Evolutionary conservation across 805 yeast species (phyloP), one percentile per base, ranked within the genome.

Genomic region (Tetrapisispora fleetii): DNA sequence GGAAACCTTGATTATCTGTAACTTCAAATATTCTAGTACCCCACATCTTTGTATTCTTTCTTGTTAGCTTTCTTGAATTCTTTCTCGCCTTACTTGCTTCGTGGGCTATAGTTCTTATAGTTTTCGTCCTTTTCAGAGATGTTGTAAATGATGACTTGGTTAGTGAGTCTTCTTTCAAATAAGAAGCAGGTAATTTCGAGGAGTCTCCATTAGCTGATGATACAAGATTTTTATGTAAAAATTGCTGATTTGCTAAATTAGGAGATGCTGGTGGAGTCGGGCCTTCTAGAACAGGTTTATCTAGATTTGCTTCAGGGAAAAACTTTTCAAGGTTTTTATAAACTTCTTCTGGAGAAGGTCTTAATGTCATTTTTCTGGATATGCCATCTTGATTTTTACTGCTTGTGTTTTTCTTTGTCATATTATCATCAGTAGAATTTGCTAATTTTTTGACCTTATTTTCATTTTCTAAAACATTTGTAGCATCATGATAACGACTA

Each of bases 11-110:
- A 21, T 77, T 79, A 2, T 91, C 81, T 1, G 90, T 89, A 30
- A 90, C 90, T 67, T 93, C 99, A 32, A 89, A 83, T 16, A 88
- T 95, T 53, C 78, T 83, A 52, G 87, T 89, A 19, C 99, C 99
- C 99, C 99, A 93, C 83, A 93, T 78, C 68, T 93, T 95, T 1
- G 99, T 93, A 59, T 93, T 87, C 48, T 75, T 76, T 48, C 98
- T 72, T 53, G 88, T 73, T 35, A 91, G 63, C 24, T 52, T 57
- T 43, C 51, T 48, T 7, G 64, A 53, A 53, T 56, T 50, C 46
- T 74, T 75, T 32, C 84, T 70, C 5, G 80, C 79, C 55, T 80
- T 80, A 50, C 77, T 73, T 1, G 97, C 98, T 62, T 93, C 99
- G 54, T 83, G 79, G 0, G 97, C 99, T 46, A 95, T 95, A 17